A percentile compares a stretch with the other conserved stretches of the same genome.
These are phyloP conservation scores for Globisporangium mamillatum DNA, from an alignment of 352 stramenopile species.

Conservation along the genomic window DNA sequence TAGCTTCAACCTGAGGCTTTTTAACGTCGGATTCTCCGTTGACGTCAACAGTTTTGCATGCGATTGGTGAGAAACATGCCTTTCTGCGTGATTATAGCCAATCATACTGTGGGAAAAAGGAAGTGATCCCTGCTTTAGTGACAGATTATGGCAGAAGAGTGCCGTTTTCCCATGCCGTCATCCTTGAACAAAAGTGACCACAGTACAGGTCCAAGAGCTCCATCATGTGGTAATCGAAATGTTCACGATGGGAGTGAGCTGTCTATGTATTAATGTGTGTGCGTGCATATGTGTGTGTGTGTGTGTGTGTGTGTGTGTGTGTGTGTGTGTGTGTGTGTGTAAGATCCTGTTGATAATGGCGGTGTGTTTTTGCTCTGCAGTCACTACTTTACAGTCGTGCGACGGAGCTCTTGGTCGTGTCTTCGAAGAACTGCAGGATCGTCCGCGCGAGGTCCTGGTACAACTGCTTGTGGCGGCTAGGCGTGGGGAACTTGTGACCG, in stretches of 20 bases:
- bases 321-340: slow-evolving; percentile 3
- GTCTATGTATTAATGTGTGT: slow-evolving; percentile 4
- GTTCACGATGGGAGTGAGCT: no score
- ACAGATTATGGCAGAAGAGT: background rate
- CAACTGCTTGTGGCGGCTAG: slow-evolving; percentile 38
- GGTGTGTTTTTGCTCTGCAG: background rate
- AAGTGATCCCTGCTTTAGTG: background rate
- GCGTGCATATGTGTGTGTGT: background rate
- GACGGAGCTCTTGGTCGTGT: slow-evolving; percentile 27
- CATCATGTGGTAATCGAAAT: no score
- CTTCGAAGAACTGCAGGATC: slow-evolving; percentile 47
- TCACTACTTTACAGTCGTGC: slow-evolving; percentile 22
- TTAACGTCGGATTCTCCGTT: background rate
- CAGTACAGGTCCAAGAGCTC: background rate
- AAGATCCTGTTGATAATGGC: background rate
- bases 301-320: background rate
- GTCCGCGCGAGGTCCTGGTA: slow-evolving; percentile 38
- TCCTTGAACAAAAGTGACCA: background rate
- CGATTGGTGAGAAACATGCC: slow-evolving; percentile 2
- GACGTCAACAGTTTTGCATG: slow-evolving; percentile 8
- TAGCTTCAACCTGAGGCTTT: slow-evolving; percentile 4
- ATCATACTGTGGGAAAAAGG: background rate
- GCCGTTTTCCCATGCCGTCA: background rate
- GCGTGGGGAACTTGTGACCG: slow-evolving; percentile 71
- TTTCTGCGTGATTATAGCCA: background rate